phyloP scores from a whole-genome alignment of 1,284 basidiomycete genomes.

The Cronartium ribicola region DNA sequence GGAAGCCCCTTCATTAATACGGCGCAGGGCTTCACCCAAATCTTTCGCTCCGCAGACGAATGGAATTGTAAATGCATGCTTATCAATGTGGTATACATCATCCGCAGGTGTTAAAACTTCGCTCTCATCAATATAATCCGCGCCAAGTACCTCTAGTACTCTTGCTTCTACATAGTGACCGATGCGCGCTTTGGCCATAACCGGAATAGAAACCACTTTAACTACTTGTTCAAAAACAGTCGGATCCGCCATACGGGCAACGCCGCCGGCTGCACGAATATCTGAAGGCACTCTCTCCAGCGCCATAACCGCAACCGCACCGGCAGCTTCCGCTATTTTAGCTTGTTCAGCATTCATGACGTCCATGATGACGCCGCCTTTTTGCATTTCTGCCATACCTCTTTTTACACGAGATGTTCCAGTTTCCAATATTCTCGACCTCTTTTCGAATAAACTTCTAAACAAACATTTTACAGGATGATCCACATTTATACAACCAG shows the following conservation, averaged over 20 bases:
- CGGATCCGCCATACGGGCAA: conserved; percentile 90
- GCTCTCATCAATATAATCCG: conserved; percentile 95
- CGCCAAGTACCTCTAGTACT: conserved; percentile 88
- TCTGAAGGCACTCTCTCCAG: conserved; percentile 89
- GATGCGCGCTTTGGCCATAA: conserved; percentile 88
- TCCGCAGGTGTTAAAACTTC: conserved; percentile 94
- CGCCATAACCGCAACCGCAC: conserved; percentile 97
- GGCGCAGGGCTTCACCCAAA: conserved; percentile 78
- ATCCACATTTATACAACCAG: no score
- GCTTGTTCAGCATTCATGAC: conserved; percentile 76
- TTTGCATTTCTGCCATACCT: conserved; percentile 53
- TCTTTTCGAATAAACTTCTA: no score
- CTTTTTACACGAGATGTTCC: conserved; percentile 46
- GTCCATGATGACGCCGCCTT: conserved; percentile 54
- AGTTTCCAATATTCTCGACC: no score
- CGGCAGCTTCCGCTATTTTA: conserved; percentile 93
- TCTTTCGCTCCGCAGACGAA: conserved; percentile 62
- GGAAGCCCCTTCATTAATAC: conserved; percentile 94
- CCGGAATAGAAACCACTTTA: conserved; percentile 54
- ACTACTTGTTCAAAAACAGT: conserved; percentile 95
- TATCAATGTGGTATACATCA: conserved; percentile 60
- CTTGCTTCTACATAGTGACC: conserved; percentile 96
- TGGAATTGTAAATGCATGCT: conserved; percentile 72
- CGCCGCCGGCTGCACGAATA: conserved; percentile 82
- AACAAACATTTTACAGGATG: no score